These are phyloP conservation scores for Panicum miliaceum DNA, from an alignment of 176 grass and related monocot species.

Conservation along the genomic window DNA sequence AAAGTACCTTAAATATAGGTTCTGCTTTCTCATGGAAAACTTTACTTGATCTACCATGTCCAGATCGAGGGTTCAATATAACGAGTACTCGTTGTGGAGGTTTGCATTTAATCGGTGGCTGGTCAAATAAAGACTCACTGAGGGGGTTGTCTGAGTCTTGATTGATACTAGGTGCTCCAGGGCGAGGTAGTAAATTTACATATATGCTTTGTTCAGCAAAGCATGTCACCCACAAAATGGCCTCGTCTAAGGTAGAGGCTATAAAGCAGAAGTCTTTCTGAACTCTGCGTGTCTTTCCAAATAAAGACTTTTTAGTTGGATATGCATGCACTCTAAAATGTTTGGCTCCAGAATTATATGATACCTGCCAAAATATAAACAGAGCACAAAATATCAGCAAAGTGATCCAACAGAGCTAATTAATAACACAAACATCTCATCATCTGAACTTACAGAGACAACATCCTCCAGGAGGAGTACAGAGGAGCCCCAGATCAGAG, in stretches of 20 bases:
- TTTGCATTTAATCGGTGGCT: constrained; percentile 83
- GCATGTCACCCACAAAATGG: constrained; percentile 76
- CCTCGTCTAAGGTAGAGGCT: constrained; percentile 73
- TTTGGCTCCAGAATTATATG: constrained; percentile 67
- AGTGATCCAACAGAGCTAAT: constrained; percentile 3
- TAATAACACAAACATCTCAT: constrained; percentile 20
- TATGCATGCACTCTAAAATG: constrained; percentile 88
- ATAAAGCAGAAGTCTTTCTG: constrained; percentile 85
- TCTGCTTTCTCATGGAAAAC: constrained; percentile 93
- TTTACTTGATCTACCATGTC: constrained; percentile 92
- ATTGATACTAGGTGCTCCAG: constrained; percentile 58
- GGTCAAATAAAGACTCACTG: constrained; percentile 68
- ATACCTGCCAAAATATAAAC: constrained; percentile 63
- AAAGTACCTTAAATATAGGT: constrained; percentile 94
- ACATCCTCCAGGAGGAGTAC: constrained; percentile 83
- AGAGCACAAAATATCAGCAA: constrained; percentile 37
- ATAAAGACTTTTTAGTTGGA: constrained; percentile 71
- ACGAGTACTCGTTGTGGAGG: constrained; percentile 81
- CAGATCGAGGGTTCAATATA: constrained; percentile 96
- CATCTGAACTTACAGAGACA: constrained; percentile 80
- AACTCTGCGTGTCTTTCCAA: constrained; percentile 68
- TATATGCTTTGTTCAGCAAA: constrained; percentile 92
- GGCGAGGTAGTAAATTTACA: constrained; percentile 69
- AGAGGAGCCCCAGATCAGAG: constrained; percentile 83
- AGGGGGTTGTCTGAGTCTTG: constrained; percentile 56